phyloP scores from a whole-genome alignment of 768 basidiomycete genomes.

The Suillus tomentosus region DNA sequence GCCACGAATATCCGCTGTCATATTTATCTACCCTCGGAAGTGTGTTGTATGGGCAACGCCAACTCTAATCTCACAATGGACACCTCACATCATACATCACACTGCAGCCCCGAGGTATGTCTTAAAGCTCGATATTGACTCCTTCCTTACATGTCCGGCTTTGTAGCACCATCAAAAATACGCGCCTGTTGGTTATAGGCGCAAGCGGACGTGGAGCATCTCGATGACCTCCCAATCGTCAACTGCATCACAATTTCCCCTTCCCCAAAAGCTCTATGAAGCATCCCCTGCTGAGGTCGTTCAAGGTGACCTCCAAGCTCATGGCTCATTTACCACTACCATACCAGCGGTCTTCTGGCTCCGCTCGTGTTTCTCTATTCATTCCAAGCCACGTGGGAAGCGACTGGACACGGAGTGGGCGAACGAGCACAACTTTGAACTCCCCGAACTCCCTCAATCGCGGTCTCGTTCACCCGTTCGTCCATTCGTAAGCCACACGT shows the following conservation, averaged over 20 bases:
- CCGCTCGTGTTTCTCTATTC: constrained; percentile 22
- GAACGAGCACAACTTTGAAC: constrained; percentile 24
- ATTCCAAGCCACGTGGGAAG: constrained; percentile 11
- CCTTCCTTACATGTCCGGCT: neutral
- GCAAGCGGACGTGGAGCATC: constrained; percentile 20
- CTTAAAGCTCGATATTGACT: too few species aligned
- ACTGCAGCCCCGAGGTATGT: neutral
- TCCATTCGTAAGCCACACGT: constrained; percentile 47
- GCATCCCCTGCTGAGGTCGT: constrained; percentile 24
- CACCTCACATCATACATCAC: neutral
- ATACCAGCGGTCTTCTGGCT: constrained; percentile 35
- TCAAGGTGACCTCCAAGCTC: constrained; percentile 28
- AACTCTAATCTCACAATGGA: neutral
- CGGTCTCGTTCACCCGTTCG: constrained; percentile 23
- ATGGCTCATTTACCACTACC: constrained; percentile 45
- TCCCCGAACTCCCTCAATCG: constrained; percentile 32
- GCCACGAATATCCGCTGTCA: neutral
- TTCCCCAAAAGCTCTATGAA: constrained; percentile 24
- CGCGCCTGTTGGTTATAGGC: neutral
- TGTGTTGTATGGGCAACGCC: neutral
- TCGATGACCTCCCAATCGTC: constrained; percentile 30
- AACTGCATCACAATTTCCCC: constrained; percentile 24
- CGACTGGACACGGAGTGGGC: constrained; percentile 8
- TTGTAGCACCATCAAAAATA: neutral
- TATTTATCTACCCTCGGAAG: neutral